phyloP scores from a whole-genome alignment of 805 yeast genomes.

The Zygosaccharomyces lentus region DNA sequence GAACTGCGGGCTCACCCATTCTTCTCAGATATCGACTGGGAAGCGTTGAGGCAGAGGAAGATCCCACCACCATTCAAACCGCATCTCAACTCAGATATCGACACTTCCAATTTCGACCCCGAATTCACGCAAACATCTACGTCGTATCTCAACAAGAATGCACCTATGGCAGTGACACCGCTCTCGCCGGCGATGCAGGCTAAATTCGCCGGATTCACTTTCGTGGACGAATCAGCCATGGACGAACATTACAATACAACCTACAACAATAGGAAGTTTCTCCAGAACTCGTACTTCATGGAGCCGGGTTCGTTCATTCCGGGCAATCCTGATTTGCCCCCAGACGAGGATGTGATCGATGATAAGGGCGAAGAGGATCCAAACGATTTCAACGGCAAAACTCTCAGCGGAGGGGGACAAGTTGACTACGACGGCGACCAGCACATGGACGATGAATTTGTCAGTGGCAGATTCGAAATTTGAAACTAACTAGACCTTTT shows the following conservation, averaged over 20 bases:
- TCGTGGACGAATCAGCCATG: constrained; percentile 88
- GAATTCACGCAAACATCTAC: constrained; percentile 93
- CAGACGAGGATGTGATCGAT: constrained; percentile 79
- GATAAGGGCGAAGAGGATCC: constrained; percentile 57
- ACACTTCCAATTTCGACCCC: constrained; percentile 95
- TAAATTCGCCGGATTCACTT: constrained; percentile 94
- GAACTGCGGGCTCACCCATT: constrained; percentile 91
- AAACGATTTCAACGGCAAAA: constrained; percentile 23
- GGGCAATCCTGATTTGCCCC: constrained; percentile 74
- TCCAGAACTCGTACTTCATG: constrained; percentile 39
- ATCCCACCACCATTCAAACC: constrained; percentile 98
- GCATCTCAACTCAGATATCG: constrained; percentile 83
- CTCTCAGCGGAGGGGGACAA: constrained; percentile 16
- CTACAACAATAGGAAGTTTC: constrained; percentile 34
- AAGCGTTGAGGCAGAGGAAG: constrained; percentile 64
- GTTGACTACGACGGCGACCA: constrained; percentile 46
- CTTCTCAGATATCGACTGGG: constrained; percentile 91
- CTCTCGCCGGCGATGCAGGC: constrained; percentile 93
- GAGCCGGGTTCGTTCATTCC: constrained; percentile 72
- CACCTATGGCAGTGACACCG: constrained; percentile 47
- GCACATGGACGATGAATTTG: constrained; percentile 75
- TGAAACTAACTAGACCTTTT: constrained; percentile 27
- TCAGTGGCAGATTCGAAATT: constrained; percentile 84
- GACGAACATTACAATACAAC: constrained; percentile 67
- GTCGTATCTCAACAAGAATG: constrained; percentile 62